Evolutionary conservation across 164 flowering plant species (phyloP), one percentile per base, ranked within the genome.

Genomic region (Vitis vinifera): DNA sequence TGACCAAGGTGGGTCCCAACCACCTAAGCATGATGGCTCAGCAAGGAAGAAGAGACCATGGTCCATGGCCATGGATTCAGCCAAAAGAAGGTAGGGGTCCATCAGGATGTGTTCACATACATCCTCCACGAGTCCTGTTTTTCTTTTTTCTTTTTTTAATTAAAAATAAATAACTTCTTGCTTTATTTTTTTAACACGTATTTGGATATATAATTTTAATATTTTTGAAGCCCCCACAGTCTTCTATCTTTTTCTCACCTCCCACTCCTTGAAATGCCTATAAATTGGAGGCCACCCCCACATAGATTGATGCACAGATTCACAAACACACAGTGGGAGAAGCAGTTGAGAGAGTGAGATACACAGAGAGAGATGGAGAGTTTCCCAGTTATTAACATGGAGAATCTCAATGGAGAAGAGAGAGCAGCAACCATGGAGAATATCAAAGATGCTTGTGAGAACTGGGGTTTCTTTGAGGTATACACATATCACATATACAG

Each of bases 381-480:
- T 30, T 90, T 92, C 81, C 97, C 97, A 44, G 78, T 92, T 5
- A 77, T 92, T 65, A 83, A 85, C 88, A 67, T 92, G 88, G 80
- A 83, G 66, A 86, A 86, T 44, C 83, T 92, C 31, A 77, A 85
- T 68, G 88, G 91, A 47, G 89, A 83, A 47, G 83, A 81, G 77
- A 87, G 92, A 77, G 79, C 64, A 48, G 62, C 77, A 52, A 80
- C 85, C 68, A 85, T 92, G 97, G 86, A 77, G 23, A 52, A 64
- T 66, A 90, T 92, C 63, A 75, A 78, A 29, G 93, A 92, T 76
- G 97, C 94, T 44, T 92, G 95, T 73, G 92, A 85, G 76, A 90
- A 92, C 79, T 92, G 93, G 95, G 97, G 95, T 19, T 92, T 92
- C 88, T 90, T 90, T 80, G 95, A 90, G 89, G 93, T 90, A 83